Percentiles rank a stretch among this genome's conserved stretches.
Conservation (phyloP, 2,329 filamentous ascomycete genomes). For the Trichoderma polysporum region DNA sequence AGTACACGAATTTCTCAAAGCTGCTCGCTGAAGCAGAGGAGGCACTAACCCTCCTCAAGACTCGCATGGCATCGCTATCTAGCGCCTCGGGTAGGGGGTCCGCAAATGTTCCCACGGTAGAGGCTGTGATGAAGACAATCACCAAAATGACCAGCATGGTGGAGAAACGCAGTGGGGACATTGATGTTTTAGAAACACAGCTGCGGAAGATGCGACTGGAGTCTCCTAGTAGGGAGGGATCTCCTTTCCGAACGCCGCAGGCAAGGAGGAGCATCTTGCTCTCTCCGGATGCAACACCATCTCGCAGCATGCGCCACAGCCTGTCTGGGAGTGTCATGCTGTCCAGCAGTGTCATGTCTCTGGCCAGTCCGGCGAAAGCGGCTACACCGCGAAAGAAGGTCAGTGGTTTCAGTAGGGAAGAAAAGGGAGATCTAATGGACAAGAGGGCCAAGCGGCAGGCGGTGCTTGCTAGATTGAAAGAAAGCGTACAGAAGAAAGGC, state of each 20-base stretch:
- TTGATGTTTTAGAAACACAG: constrained; percentile 86
- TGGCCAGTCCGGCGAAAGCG: constrained; percentile 38
- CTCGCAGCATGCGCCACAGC: constrained; percentile 44
- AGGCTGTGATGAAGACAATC: constrained; percentile 89
- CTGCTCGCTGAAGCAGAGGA: constrained; percentile 78
- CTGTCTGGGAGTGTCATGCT: constrained; percentile 36
- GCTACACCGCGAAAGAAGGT: constrained; percentile 61
- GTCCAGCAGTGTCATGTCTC: constrained; percentile 39
- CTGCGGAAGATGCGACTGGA: constrained; percentile 69
- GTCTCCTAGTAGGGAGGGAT: constrained; percentile 45
- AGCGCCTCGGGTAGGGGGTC: constrained; percentile 47
- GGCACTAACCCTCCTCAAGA: constrained; percentile 72
- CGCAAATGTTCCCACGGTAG: constrained; percentile 73
- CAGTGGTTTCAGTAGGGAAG: constrained; percentile 58
- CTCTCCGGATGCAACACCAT: constrained; percentile 45
- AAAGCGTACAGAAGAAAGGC: constrained; percentile 49
- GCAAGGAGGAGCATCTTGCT: constrained; percentile 39
- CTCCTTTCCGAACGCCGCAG: constrained; percentile 42
- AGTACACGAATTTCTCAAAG: constrained; percentile 72
- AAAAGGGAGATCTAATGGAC: constrained; percentile 57
- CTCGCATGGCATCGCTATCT: constrained; percentile 65
- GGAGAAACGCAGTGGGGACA: constrained; percentile 85
- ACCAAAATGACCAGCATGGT: constrained; percentile 89
- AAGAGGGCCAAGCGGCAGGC: constrained; percentile 54
- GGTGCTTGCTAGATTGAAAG: constrained; percentile 52